Evolutionary conservation across 2,329 filamentous ascomycete genomes (phyloP).

Genomic region (Scedosporium apiospermum): DNA sequence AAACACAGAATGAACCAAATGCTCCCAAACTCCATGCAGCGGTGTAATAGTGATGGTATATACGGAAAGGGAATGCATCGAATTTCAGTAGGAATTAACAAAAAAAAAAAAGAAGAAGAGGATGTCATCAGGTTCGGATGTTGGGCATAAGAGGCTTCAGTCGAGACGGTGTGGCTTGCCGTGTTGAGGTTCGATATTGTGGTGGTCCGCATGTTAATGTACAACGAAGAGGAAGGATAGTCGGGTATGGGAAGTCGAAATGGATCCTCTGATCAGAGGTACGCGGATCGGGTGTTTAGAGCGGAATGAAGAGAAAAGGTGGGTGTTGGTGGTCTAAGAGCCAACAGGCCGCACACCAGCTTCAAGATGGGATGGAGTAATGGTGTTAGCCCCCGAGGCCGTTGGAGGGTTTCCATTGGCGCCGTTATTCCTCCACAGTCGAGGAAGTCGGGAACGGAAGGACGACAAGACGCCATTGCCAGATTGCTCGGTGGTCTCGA

Average conservation of each 20-base stretch:
- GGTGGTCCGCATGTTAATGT: no score
- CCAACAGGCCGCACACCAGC: conserved; percentile 24
- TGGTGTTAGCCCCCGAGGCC: conserved; percentile 13
- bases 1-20: conserved; percentile 16
- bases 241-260: no score
- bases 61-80: background rate
- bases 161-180: no score
- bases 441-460: background rate
- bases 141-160: background rate
- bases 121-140: background rate
- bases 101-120: background rate
- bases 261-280: no score
- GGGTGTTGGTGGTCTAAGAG: no score
- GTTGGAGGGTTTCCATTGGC: background rate
- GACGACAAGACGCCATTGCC: conserved; percentile 5
- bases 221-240: no score
- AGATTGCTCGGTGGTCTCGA: background rate
- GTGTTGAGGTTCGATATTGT: no score
- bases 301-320: no score
- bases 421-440: background rate
- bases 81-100: background rate
- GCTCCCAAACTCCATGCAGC: conserved; percentile 14
- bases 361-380: conserved; percentile 39
- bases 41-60: conserved; percentile 11
- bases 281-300: no score